Percentiles rank a stretch among this genome's conserved stretches.
These are phyloP conservation scores for Nephelium lappaceum DNA, from an alignment of 345 rosid species.

Conservation along the genomic window DNA sequence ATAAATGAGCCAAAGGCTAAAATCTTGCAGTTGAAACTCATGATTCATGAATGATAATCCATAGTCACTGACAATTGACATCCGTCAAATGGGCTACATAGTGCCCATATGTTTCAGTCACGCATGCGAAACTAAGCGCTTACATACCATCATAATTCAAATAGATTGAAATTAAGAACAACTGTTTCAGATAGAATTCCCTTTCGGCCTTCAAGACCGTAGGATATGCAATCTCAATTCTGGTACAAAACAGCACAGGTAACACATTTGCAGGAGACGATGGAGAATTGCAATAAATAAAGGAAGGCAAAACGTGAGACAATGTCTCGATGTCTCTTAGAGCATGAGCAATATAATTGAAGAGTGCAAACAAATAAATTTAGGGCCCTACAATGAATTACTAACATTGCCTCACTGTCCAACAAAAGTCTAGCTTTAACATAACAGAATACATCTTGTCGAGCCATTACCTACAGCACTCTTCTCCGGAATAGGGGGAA, in stretches of 20 bases:
- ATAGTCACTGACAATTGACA: background rate
- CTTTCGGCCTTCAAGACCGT: background rate
- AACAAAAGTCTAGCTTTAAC: background rate
- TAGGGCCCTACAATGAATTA: background rate
- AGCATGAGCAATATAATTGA: background rate
- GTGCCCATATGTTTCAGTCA: background rate
- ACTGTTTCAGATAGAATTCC: background rate
- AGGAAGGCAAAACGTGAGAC: background rate
- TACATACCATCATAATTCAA: background rate
- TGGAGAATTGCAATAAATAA: background rate
- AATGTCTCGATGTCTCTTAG: background rate
- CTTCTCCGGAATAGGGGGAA: constrained; percentile 98
- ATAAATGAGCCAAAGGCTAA: background rate
- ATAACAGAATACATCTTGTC: background rate
- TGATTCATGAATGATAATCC: background rate
- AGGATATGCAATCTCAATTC: background rate
- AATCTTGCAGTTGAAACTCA: background rate
- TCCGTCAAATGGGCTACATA: background rate
- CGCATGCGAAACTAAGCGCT: background rate
- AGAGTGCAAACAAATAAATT: constrained; percentile 1
- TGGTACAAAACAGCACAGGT: background rate
- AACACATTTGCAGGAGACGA: background rate
- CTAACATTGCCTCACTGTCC: background rate
- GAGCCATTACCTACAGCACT: constrained; percentile 84
- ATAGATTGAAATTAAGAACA: background rate